Percentiles rank a stretch among this genome's conserved stretches.
Evolutionary conservation across 768 basidiomycete species (phyloP).

Genomic region (Hygrocybe coccinea): DNA sequence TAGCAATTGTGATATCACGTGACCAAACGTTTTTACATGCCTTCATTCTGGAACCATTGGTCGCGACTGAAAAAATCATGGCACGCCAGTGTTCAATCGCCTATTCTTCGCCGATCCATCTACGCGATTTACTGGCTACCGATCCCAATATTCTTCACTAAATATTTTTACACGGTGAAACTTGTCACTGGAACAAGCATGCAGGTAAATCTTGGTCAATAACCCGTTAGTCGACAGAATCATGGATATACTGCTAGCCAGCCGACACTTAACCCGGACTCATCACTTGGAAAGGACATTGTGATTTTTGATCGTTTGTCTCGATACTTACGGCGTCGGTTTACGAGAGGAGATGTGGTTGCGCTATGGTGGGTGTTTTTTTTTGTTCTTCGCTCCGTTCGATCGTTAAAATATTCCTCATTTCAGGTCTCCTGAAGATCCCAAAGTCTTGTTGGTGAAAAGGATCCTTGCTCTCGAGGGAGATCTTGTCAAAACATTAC

Average conservation of each 20-base stretch:
- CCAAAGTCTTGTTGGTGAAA: conserved; percentile 54
- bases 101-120: background rate
- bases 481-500: conserved; percentile 60
- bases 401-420: background rate
- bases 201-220: conserved; percentile 48
- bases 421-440: conserved; percentile 55
- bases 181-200: conserved; percentile 61
- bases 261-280: conserved; percentile 72
- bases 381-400: background rate
- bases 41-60: no score
- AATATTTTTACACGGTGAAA: conserved; percentile 51
- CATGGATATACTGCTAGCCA: conserved; percentile 26
- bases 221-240: background rate
- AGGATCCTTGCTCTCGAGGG: conserved; percentile 61
- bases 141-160: conserved; percentile 41
- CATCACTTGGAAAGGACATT: conserved; percentile 56
- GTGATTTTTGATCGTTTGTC: conserved; percentile 57
- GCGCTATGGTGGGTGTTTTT: conserved; percentile 44
- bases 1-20: no score
- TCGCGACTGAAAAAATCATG: no score
- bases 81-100: background rate
- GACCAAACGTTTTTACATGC: no score
- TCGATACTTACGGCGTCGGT: conserved; percentile 32
- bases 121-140: conserved; percentile 55
- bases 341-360: conserved; percentile 61